Evolutionary conservation across 2,329 filamentous ascomycete species (phyloP), one percentile per base, ranked within the genome.

Genomic region (Colletotrichum costaricense): DNA sequence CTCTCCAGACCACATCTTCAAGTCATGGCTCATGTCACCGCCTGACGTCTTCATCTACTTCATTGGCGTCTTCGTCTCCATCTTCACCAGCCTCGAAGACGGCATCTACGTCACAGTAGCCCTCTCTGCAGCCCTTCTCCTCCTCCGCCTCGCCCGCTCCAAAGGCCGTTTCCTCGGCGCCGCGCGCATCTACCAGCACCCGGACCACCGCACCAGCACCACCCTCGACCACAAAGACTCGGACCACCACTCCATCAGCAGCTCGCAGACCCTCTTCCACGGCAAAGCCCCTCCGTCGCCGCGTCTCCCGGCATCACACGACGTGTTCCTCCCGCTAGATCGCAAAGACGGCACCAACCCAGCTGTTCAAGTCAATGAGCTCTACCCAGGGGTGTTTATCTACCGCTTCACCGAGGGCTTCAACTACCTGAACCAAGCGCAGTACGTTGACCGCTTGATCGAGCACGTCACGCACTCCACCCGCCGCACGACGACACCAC

Each of bases 1-100:
- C 0, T 90, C 92, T 0, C 93, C 93, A 0, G 92, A 92, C 76
- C 91, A 90, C 0, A 86, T 95, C 2, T 94, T 94, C 81, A 91
- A 92, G 73, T 95, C 94, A 82, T 95, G 93, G 93, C 88, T 89
- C 49, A 88, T 94, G 0, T 93, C 92, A 0, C 94, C 94, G 0
- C 78, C 94, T 0, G 94, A 96, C 78, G 89, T 93, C 0, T 72
- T 93, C 55, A 93, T 95, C 77, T 96, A 94, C 88, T 89, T 95
- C 68, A 86, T 89, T 35, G 93, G 94, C 77, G 93, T 95, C 5
- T 80, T 93, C 11, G 76, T 87, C 9, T 85, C 86, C 24, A 77
- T 88, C 28, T 88, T 89, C 74, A 82, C 84, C 5, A 84, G 82
- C 2, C 84, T 89, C 8, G 87, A 89, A 74, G 83, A 83, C 2